Evolutionary conservation across 441 rosid species (phyloP).

Genomic region (Omphalea diandra): DNA sequence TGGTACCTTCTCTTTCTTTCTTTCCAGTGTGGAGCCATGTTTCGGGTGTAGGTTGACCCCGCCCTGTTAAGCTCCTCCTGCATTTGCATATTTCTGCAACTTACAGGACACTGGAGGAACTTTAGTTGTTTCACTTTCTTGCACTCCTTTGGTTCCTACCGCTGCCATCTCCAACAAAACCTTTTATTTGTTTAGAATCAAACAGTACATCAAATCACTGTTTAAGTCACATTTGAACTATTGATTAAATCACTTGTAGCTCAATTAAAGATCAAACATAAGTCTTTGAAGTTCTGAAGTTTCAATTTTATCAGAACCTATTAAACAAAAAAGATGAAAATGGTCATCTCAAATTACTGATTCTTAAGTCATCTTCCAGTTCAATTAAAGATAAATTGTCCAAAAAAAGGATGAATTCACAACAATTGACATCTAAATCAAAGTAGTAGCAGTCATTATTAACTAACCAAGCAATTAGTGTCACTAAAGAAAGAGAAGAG

Average conservation of each 20-base stretch:
- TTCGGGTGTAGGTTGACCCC: slow-evolving; percentile 5
- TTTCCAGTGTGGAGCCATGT: slow-evolving; percentile 25
- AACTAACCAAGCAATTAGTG: no score
- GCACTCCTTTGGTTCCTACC: slow-evolving; percentile 9
- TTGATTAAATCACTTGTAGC: background rate
- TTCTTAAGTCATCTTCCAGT: no score
- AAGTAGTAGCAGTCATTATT: no score
- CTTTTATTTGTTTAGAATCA: background rate
- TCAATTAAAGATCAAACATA: no score
- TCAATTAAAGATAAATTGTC: no score
- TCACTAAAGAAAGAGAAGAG: background rate
- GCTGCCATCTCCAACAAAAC: background rate
- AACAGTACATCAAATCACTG: background rate
- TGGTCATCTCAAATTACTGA: no score
- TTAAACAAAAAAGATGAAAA: no score
- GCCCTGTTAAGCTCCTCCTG: background rate
- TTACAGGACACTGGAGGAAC: background rate
- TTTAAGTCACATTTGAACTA: background rate
- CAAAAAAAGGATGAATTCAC: no score
- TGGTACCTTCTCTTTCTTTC: slow-evolving; percentile 3
- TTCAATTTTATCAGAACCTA: no score
- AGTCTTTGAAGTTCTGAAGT: no score
- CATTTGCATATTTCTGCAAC: background rate
- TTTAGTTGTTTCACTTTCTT: background rate
- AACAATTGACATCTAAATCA: no score